Base-by-base conservation (phyloP, 2,329 filamentous ascomycete species). In the Fusarium tuaranense region DNA sequence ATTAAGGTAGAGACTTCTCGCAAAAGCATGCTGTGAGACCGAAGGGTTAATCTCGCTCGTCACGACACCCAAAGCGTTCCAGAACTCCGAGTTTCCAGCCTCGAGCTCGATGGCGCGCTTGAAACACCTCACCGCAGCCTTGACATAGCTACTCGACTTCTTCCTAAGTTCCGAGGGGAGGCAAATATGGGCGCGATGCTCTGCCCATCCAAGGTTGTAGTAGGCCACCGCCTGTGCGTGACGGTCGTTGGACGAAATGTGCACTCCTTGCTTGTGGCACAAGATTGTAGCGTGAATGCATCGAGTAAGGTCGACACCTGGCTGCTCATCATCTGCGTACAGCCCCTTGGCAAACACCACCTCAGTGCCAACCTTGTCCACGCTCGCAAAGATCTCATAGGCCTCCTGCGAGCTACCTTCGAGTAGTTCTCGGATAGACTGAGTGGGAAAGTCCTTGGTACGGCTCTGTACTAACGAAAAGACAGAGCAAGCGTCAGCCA, bases 171-270 rank as follows among this genome's bases (percentile, higher is more conserved):
- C 80, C 2, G 81, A 81, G 39, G 88, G 88, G 22, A 94, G 86
- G 78, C 91, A 94, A 13, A 87, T 85, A 79, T 97, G 94, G 1
- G 95, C 94, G 53, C 93, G 90, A 80, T 97, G 91, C 81, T 99
- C 97, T 1, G 94, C 94, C 94, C 95, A 98, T 48, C 97, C 97
- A 20, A 99, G 87, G 79, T 99, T 99, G 83, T 98, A 99, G 88
- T 96, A 97, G 0, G 95, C 94, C n/a, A 98, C 94, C 2, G 97
- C 94, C 83, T 97, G 95, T 5, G 96, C 95, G 81, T 98, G 94
- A 9, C 90, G 81, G 79, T 99, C 95, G 68, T 92, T 86, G 1
- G 91, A 86, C 18, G 92, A 93, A 44, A 92, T 89, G 76, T 93
- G 86, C 16, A 98, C 92, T 9, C 95, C 95, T 73, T 94, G 90